phyloP scores from a whole-genome alignment of 2,329 filamentous ascomycete species.

The Magnaporthiopsis incrustans region DNA sequence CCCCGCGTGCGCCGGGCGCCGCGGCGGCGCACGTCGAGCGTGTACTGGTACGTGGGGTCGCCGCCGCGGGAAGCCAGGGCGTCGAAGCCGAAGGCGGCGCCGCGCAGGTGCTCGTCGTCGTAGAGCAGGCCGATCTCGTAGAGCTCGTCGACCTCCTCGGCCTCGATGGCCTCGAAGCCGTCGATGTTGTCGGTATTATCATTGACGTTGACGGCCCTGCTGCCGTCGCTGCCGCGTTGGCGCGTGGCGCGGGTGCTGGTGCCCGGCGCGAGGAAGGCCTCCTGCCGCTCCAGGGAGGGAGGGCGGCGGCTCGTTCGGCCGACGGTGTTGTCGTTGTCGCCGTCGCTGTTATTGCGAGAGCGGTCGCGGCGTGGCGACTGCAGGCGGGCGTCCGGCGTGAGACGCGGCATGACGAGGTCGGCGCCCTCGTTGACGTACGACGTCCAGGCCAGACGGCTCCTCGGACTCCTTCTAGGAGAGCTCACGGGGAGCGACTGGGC shows the following conservation, averaged over 20 bases:
- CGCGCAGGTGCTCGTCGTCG: slow-evolving; percentile 29
- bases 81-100: slow-evolving; percentile 29
- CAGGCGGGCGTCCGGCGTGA: too few relatives aligned
- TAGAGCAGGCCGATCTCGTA: slow-evolving; percentile 38
- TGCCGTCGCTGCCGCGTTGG: slow-evolving; percentile 13
- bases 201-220: background rate
- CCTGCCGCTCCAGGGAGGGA: slow-evolving; percentile 36
- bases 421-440: slow-evolving; percentile 19
- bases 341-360: too few relatives aligned
- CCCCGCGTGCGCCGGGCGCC: slow-evolving; percentile 22
- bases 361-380: too few relatives aligned
- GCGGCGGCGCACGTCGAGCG: slow-evolving; percentile 22
- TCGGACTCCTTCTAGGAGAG: background rate
- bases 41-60: slow-evolving; percentile 26
- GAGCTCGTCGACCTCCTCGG: slow-evolving; percentile 28
- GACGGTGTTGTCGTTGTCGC: slow-evolving; percentile 15
- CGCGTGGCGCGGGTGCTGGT: slow-evolving; percentile 27
- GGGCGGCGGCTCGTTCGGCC: slow-evolving; percentile 23
- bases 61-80: slow-evolving; percentile 20
- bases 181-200: background rate
- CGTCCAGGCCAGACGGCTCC: slow-evolving; percentile 4
- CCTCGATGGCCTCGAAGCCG: slow-evolving; percentile 22
- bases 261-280: slow-evolving; percentile 35
- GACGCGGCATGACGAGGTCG: too few relatives aligned
- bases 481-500: background rate